phyloP scores from a whole-genome alignment of 2,329 filamentous ascomycete species.

The Ophioceras dolichostomum region DNA sequence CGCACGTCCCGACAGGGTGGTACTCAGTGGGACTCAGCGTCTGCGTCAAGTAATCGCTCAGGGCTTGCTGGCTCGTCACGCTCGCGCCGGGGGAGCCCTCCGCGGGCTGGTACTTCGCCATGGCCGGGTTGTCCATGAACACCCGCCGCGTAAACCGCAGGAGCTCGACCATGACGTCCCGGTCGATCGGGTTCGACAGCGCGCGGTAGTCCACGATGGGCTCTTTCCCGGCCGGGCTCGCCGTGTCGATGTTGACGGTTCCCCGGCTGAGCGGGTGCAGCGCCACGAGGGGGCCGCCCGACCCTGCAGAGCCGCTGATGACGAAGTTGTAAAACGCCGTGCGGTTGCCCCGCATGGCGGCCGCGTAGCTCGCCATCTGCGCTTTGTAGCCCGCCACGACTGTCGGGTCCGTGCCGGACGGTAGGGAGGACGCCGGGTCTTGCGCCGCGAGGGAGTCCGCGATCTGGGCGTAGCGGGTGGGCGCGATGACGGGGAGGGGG shows the following conservation, averaged over 20 bases:
- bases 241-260: slow-evolving; percentile 22
- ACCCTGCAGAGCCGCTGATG: slow-evolving; percentile 15
- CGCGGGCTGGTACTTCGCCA: slow-evolving; percentile 18
- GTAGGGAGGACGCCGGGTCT: slow-evolving; percentile 20
- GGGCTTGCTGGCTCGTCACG: slow-evolving; percentile 15
- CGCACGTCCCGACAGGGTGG: slow-evolving; percentile 28
- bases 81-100: slow-evolving; percentile 21
- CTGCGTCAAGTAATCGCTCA: slow-evolving; percentile 10
- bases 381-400: slow-evolving; percentile 23
- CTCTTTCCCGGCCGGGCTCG: slow-evolving; percentile 20
- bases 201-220: slow-evolving; percentile 25
- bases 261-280: slow-evolving; percentile 26
- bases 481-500: slow-evolving; percentile 19
- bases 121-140: slow-evolving; percentile 15
- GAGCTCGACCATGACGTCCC: slow-evolving; percentile 28
- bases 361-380: slow-evolving; percentile 18
- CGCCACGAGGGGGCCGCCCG: slow-evolving; percentile 15
- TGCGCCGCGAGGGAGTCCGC: slow-evolving; percentile 15
- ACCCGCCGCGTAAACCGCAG: slow-evolving; percentile 22
- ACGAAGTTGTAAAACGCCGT: slow-evolving; percentile 19
- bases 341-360: slow-evolving; percentile 14
- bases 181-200: slow-evolving; percentile 35
- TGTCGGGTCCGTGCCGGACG: slow-evolving; percentile 16
- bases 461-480: slow-evolving; percentile 13
- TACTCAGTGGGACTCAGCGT: slow-evolving; percentile 16